Conservation (phyloP, 2,329 filamentous ascomycete species). For the Penicillium polonicum region DNA sequence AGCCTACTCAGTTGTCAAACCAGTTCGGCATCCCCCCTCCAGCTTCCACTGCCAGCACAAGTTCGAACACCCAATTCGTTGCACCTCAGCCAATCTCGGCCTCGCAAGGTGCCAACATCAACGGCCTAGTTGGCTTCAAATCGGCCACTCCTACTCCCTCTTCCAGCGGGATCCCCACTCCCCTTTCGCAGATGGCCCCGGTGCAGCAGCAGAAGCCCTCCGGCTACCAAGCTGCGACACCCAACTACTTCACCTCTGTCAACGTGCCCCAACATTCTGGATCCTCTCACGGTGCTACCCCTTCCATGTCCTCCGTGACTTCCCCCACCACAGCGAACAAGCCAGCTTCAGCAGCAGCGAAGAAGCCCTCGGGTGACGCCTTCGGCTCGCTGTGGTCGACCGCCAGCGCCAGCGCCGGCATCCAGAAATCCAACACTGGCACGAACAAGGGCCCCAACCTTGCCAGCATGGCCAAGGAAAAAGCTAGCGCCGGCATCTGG, state of each 20-base stretch:
- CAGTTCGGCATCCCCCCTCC: constrained; percentile 45
- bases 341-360: constrained; percentile 42
- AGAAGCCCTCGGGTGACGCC: constrained; percentile 66
- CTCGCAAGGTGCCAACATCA: constrained; percentile 75
- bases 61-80: constrained; percentile 66
- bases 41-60: constrained; percentile 49
- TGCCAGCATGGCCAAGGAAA: constrained; percentile 96
- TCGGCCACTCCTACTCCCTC: constrained; percentile 73
- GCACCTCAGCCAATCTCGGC: constrained; percentile 83
- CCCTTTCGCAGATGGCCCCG: constrained; percentile 45
- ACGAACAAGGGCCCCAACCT: constrained; percentile 71
- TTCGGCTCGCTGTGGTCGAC: constrained; percentile 81
- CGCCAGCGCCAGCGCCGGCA: constrained; percentile 66
- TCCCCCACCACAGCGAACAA: constrained; percentile 49
- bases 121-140: constrained; percentile 74
- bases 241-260: constrained; percentile 95
- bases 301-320: constrained; percentile 40
- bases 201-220: constrained; percentile 53
- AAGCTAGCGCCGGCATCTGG: constrained; percentile 93
- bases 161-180: constrained; percentile 53
- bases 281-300: constrained; percentile 36
- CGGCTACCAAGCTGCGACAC: constrained; percentile 72
- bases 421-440: constrained; percentile 69
- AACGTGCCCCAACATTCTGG: constrained; percentile 32
- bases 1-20: constrained; percentile 33